phyloP scores from a whole-genome alignment of 208 protist genomes.

The Leishmania tarentolae region DNA sequence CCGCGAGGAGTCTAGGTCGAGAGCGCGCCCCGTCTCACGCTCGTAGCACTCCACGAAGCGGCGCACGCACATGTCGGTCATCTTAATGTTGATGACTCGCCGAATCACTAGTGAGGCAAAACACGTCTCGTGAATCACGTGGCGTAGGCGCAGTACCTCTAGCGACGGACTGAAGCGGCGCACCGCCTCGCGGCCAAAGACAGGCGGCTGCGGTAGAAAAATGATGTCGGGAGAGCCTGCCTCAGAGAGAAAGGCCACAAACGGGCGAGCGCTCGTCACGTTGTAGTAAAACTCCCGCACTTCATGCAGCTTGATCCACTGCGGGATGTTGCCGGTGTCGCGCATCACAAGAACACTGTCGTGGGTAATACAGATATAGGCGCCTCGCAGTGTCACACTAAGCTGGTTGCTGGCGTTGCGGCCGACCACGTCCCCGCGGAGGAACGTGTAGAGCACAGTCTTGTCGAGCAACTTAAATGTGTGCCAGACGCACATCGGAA shows the following conservation, averaged over 20 bases:
- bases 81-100: conserved; percentile 46
- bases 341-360: conserved; percentile 65
- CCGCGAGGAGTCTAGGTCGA: conserved; percentile 38
- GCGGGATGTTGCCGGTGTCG: conserved; percentile 59
- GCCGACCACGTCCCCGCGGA: conserved; percentile 62
- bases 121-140: conserved; percentile 58
- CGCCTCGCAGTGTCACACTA: conserved; percentile 33
- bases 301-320: conserved; percentile 58
- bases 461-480: conserved; percentile 67
- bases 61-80: conserved; percentile 26
- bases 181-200: conserved; percentile 44
- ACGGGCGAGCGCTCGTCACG: conserved; percentile 41
- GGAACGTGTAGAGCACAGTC: conserved; percentile 63
- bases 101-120: conserved; percentile 54
- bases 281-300: conserved; percentile 63
- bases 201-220: conserved; percentile 62
- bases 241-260: conserved; percentile 61
- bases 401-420: conserved; percentile 39
- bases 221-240: conserved; percentile 53
- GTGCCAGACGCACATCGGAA: conserved; percentile 73
- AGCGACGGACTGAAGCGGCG: conserved; percentile 42
- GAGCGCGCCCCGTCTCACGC: conserved; percentile 27
- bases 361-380: conserved; percentile 72
- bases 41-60: conserved; percentile 38
- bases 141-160: conserved; percentile 35